phyloP scores from a whole-genome alignment of 192 early-diverging fungal species.

The Podila verticillata region DNA sequence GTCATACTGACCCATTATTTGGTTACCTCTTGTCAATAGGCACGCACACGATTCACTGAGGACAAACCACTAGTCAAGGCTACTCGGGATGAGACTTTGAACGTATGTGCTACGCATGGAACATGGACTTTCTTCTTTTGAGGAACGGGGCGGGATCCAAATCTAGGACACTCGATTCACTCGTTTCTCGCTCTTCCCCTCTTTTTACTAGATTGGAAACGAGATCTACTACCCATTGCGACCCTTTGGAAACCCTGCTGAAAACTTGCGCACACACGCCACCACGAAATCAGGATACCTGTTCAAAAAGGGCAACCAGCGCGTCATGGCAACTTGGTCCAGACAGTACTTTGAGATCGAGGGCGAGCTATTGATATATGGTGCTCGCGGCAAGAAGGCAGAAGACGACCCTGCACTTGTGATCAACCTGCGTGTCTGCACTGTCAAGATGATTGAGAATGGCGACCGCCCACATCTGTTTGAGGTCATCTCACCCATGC shows the following conservation, averaged over 20 bases:
- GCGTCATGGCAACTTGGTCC: slow-evolving; percentile 82
- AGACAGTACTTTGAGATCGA: slow-evolving; percentile 81
- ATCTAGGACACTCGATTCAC: background rate
- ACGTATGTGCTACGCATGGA: slow-evolving; percentile 25
- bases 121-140: background rate
- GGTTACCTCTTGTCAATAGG: slow-evolving; percentile 2
- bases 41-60: slow-evolving; percentile 36
- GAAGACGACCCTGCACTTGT: slow-evolving; percentile 66
- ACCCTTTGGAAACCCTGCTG: slow-evolving; percentile 28
- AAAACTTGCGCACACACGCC: slow-evolving; percentile 25
- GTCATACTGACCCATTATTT: background rate
- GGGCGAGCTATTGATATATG: slow-evolving; percentile 65
- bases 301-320: slow-evolving; percentile 77
- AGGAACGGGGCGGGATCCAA: too few species aligned
- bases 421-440: slow-evolving; percentile 79
- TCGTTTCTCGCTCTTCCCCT: too few species aligned
- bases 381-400: slow-evolving; percentile 46
- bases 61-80: slow-evolving; percentile 44
- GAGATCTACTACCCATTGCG: slow-evolving; percentile 51
- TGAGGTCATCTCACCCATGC: slow-evolving; percentile 84
- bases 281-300: slow-evolving; percentile 81
- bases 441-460: slow-evolving; percentile 68
- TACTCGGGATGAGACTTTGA: slow-evolving; percentile 30
- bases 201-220: slow-evolving; percentile 24
- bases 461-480: slow-evolving; percentile 82